phyloP scores from a whole-genome alignment of 164 flowering plant species.

The Akebia trifoliata region DNA sequence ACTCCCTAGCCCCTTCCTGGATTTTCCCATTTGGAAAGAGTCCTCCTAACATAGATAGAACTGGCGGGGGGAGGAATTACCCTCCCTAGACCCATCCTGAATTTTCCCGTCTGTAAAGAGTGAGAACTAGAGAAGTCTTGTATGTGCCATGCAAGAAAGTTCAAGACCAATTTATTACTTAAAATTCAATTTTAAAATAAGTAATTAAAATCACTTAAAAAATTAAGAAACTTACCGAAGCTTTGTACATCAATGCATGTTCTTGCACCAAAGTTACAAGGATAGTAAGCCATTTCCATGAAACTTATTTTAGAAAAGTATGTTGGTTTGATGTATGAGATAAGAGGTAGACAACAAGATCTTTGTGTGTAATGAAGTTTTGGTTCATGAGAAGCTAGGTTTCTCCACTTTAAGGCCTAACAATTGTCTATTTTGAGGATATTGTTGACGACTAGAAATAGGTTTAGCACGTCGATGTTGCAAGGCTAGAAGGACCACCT shows the following conservation, averaged over 20 bases:
- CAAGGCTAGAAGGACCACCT: constrained; percentile 27
- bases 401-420: constrained; percentile 21
- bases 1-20: too few species aligned
- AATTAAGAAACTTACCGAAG: constrained; percentile 9
- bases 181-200: too few species aligned
- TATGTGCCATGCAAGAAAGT: too few species aligned
- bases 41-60: too few species aligned
- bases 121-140: too few species aligned
- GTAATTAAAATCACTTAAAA: background rate
- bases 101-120: too few species aligned
- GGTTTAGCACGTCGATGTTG: constrained; percentile 13
- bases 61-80: too few species aligned
- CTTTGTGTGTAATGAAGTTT: constrained; percentile 21
- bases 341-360: constrained; percentile 19
- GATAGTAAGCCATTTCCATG: constrained; percentile 16
- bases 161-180: too few species aligned
- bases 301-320: constrained; percentile 12
- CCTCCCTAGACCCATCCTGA: too few species aligned
- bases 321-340: constrained; percentile 16
- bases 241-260: constrained; percentile 6
- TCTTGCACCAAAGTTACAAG: background rate
- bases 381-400: constrained; percentile 20
- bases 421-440: constrained; percentile 22
- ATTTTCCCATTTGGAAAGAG: too few species aligned
- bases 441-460: constrained; percentile 4